Conservation (phyloP, 164 flowering plant species). For the Tetracentron sinense region DNA sequence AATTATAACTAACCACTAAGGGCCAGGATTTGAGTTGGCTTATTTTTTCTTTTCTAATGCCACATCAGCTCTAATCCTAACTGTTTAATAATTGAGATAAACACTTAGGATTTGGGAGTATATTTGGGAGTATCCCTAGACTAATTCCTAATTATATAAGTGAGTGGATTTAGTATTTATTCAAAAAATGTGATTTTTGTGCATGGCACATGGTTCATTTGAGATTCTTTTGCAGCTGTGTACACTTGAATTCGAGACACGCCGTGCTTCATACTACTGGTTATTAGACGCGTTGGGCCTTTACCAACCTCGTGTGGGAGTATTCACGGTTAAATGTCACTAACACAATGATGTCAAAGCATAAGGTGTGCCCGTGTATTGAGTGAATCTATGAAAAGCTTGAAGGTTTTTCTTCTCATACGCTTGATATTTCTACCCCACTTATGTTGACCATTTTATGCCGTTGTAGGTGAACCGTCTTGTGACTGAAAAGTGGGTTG, state of each 20-base stretch:
- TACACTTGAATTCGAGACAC: constrained; percentile 96
- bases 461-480: constrained; percentile 69
- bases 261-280: constrained; percentile 99
- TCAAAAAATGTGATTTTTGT: constrained; percentile 8
- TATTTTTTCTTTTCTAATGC: too few species aligned
- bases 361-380: constrained; percentile 53
- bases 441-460: constrained; percentile 5
- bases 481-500: constrained; percentile 89
- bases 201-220: background rate
- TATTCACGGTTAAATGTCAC: constrained; percentile 89
- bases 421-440: background rate
- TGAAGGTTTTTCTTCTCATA: constrained; percentile 1
- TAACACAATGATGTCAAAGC: constrained; percentile 96
- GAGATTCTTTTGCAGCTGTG: constrained; percentile 59
- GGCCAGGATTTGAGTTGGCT: too few species aligned
- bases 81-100: too few species aligned
- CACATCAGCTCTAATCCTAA: too few species aligned
- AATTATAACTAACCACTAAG: too few species aligned
- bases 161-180: too few species aligned
- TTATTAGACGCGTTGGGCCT: constrained; percentile 71
- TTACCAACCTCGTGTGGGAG: constrained; percentile 94
- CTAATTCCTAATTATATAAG: too few species aligned
- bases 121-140: too few species aligned
- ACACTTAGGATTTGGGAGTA: too few species aligned
- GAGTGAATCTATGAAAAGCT: background rate